Base-by-base conservation (phyloP, 2,329 filamentous ascomycete genomes). In the Paracoccidioides brasiliensis region DNA sequence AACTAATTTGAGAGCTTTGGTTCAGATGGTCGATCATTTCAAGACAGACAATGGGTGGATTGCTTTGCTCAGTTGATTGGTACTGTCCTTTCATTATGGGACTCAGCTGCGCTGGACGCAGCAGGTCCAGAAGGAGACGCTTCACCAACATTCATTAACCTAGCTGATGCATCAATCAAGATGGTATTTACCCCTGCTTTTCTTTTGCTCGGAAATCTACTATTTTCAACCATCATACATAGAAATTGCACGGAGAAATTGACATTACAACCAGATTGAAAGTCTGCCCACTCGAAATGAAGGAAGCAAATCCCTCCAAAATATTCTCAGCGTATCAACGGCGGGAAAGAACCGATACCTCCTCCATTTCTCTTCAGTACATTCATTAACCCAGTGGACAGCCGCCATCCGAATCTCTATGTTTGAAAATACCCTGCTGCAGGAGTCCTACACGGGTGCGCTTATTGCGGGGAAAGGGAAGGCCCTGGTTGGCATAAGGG, bases 61-160 rank as follows among this genome's bases (percentile, higher is more conserved):
- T 96, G 89, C 72, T 98, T 97, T 72, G 90, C 91, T 45, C 93
- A 97, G 69, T 82, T 98, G 14, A 89, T 96, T 15, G 93, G 93
- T 61, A 97, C 93, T 1, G 88, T 97, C 14, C 75, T 98, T 56
- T 96, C 93, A 5, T 75, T 97, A 52, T 98, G 93, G 93, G 91
- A 98, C 72, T 90, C 91, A 30, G 84, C 87, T 60, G 90, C 93
- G 68, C 78, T 97, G 57, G 93, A 98, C 73, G 83, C 83, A 42
- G 90, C 88, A 10, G 89, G 88, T 40, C 85, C 89, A 63, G 83
- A 93, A 64, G 86, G 84, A 61, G 88, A 95, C 66, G 87, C 95
- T 50, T 76, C 91, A 44, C 89, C 90, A 37, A 93, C 88, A 52
- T 98, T 96, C 69, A 90, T 98, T 70, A 98, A 98, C 67, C 74